Evolutionary conservation across 257 asterid species (phyloP), one percentile per base, ranked within the genome.

Genomic region (Orobanche coerulescens): DNA sequence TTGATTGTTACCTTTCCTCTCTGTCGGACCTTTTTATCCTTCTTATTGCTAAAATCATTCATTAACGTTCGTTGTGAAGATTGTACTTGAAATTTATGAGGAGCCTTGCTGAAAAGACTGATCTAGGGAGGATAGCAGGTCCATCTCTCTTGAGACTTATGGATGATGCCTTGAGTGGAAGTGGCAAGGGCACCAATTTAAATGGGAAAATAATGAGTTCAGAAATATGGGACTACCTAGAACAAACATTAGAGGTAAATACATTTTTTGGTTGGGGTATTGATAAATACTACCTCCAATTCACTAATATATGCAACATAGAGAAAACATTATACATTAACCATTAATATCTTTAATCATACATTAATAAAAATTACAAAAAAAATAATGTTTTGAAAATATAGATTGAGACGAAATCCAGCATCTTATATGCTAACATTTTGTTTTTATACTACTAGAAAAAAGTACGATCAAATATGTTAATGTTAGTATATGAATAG

Each of bases 71-170:
- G 15, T 55, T 58, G 4, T 24, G 60, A 82, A 92, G 98, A 76
- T 75, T 88, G 62, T 92, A 92, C 79, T 80, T 92, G 69, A 92
- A 84, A 71, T 81, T 84, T 76, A 4, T 84, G 79, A 78, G 95
- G 58, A 78, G 62, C 60, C 78, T 88, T 30, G 87, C 97, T 5
- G 98, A 92, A 61, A 88, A 84, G 81, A 92, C 98, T 13, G 98
- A 92, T 74, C 52, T 92, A 0, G 98, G 98, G 69, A 79, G 98
- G 76, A 70, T 92, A 68, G 88, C 86, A 3, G 79, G 91, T 15
- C 98, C 98, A 8, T 92, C 98, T 51, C 78, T 92, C 63, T 25
- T 92, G 79, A 82, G 97, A 76, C 94, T 92, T 42, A 73, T 68
- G 1, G 98, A 84, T 47, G 97, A 88, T 82, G 75, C 95, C 60